Conservation (phyloP, 257 asterid species). For the Parsonsia alboflavescens region DNA sequence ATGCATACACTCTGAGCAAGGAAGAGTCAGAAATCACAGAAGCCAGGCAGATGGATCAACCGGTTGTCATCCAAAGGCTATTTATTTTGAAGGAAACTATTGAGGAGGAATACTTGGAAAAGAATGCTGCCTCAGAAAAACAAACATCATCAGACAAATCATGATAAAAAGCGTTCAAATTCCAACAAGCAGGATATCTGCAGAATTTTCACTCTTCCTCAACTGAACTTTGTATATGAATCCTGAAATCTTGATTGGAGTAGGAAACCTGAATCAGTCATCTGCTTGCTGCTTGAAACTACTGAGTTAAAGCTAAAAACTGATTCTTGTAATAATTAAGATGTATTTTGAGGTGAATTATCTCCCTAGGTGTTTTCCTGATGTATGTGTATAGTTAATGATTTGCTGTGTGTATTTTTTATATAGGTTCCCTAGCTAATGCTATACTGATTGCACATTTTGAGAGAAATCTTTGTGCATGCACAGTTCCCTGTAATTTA, state of each 20-base stretch:
- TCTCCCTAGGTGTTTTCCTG: neutral
- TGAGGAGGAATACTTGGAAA: constrained; percentile 81
- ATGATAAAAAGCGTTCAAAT: neutral
- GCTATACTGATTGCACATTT: neutral
- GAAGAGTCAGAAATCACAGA: constrained; percentile 88
- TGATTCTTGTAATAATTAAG: neutral
- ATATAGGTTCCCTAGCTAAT: neutral
- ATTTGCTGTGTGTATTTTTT: neutral
- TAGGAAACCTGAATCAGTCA: neutral
- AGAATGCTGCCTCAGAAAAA: constrained; percentile 28
- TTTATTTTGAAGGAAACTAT: constrained; percentile 76
- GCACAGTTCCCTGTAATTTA: too few species aligned
- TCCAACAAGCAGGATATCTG: neutral
- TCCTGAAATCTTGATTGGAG: neutral
- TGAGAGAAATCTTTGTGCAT: neutral
- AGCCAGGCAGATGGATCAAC: constrained; percentile 76
- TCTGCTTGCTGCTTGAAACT: neutral
- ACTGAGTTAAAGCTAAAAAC: neutral
- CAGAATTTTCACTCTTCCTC: neutral
- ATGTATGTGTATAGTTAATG: neutral
- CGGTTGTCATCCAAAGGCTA: constrained; percentile 84
- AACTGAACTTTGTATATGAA: neutral
- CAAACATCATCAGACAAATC: neutral
- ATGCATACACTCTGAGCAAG: constrained; percentile 72
- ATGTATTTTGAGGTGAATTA: neutral